Evolutionary conservation across 1,284 basidiomycete genomes (phyloP).

Genomic region (Pyrrhoderma noxium): DNA sequence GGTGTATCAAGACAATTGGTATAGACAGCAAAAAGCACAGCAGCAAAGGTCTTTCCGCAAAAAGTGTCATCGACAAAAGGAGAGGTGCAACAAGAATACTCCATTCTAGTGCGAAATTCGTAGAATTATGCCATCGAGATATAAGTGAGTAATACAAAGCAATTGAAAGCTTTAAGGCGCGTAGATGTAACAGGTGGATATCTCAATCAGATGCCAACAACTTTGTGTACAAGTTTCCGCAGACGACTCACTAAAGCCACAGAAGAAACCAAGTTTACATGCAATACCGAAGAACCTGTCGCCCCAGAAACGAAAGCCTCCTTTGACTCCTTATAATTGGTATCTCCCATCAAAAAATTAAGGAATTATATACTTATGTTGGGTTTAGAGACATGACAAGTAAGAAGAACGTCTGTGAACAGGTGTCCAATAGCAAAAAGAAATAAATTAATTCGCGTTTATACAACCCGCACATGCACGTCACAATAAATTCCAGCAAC

Average conservation of each 20-base stretch:
- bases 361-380: too few species aligned
- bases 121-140: constrained; percentile 23
- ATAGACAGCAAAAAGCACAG: constrained; percentile 47
- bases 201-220: too few species aligned
- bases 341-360: not conserved
- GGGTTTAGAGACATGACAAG: too few species aligned
- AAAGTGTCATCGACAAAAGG: constrained; percentile 72
- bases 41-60: constrained; percentile 49
- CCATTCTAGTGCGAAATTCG: constrained; percentile 53
- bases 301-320: constrained; percentile 82
- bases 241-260: constrained; percentile 69
- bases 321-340: constrained; percentile 77
- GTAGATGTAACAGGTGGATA: too few species aligned
- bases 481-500: too few species aligned
- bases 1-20: constrained; percentile 22
- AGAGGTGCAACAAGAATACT: constrained; percentile 66
- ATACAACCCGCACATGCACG: too few species aligned
- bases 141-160: too few species aligned
- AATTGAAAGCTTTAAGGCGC: too few species aligned
- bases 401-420: too few species aligned
- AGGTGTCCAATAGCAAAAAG: too few species aligned
- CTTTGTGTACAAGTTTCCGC: too few species aligned
- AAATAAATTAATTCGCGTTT: too few species aligned
- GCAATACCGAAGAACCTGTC: constrained; percentile 68
- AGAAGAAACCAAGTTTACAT: constrained; percentile 69